Base-by-base conservation (phyloP, 2,329 filamentous ascomycete genomes). In the Arthrinium puccinioides region DNA sequence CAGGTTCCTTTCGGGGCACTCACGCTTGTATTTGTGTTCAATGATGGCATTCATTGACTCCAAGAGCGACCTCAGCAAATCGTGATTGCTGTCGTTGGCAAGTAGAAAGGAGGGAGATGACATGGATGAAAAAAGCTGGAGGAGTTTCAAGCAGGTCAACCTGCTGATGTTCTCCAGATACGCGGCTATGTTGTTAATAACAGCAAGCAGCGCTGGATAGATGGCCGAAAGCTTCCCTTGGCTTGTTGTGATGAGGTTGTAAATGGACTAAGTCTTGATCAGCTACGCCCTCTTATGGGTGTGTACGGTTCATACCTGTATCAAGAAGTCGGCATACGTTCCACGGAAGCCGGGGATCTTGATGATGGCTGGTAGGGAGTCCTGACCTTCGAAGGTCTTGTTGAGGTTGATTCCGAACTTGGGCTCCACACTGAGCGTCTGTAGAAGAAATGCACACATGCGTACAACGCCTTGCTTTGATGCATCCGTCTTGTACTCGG, bases 381-480 rank as follows among this genome's bases (percentile, higher is more conserved):
- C 88, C 57, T 96, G 90, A 2, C 81, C 84, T 44, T 88, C 82
- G 49, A 98, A 97, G 13, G 70, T 73, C 61, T 87, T 89, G 62
- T 96, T 97, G 35, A 98, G 70, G 50, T 87, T 90, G 54, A 83
- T 77, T 21, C 88, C 90, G 60, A 97, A 97, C 44, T 84, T 88
- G 39, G 83, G 76, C 61, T 97, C 92, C 3, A 94, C 88, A 52
- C 90, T 97, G 53, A 98, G 66, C 0, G 92, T 97, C 61, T 98
- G 92, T 27, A 98, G 66, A 29, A 97, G 74, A 58, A 98, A 97
- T n/a, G 94, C 82, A 60, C 92, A 96, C 88, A 97, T 96, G 38
- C 92, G 78, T 19, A 97, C 87, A 2, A 96, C 73, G 1, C 92
- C 92, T 59, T 96, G 89, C 57, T 90, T 94, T 2, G 88, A 80